These are phyloP conservation scores for Mercurialis annua DNA, from an alignment of 345 rosid genomes.

Conservation along the genomic window DNA sequence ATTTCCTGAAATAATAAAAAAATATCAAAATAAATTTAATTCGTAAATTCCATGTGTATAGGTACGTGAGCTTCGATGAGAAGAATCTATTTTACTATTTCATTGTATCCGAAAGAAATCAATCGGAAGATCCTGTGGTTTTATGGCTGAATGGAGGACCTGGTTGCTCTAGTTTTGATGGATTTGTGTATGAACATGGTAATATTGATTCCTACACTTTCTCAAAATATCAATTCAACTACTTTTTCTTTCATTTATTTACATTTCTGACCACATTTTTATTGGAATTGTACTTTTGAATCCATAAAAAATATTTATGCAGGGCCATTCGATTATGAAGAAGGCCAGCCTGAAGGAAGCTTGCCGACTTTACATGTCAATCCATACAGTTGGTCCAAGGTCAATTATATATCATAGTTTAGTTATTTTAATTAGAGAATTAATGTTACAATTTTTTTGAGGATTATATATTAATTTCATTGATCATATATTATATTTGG, in stretches of 20 bases:
- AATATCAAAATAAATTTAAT: not conserved
- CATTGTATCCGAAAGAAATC: slow-evolving; percentile 31
- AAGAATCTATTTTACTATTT: slow-evolving; percentile 42
- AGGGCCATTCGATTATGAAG: slow-evolving; percentile 52
- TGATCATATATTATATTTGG: not conserved
- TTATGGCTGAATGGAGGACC: slow-evolving; percentile 50
- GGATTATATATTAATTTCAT: not conserved
- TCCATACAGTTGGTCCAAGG: slow-evolving; percentile 56
- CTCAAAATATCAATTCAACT: not conserved
- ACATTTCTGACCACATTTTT: not conserved
- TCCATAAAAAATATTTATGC: not conserved
- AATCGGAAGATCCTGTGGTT: slow-evolving; percentile 34
- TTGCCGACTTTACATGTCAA: slow-evolving; percentile 44
- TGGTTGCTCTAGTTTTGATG: slow-evolving; percentile 47
- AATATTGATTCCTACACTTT: not conserved
- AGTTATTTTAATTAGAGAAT: not conserved
- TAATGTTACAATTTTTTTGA: not conserved
- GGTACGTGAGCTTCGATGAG: slow-evolving; percentile 39
- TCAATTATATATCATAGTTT: not conserved
- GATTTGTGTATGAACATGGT: slow-evolving; percentile 46
- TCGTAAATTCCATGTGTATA: slow-evolving; percentile 1
- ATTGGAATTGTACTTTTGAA: not conserved
- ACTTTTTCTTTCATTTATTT: not conserved
- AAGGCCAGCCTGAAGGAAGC: slow-evolving; percentile 21
- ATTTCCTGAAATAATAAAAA: too few relatives aligned